Evolutionary conservation across 345 rosid species (phyloP), one percentile per base, ranked within the genome.

Genomic region (Erodium maritimum): DNA sequence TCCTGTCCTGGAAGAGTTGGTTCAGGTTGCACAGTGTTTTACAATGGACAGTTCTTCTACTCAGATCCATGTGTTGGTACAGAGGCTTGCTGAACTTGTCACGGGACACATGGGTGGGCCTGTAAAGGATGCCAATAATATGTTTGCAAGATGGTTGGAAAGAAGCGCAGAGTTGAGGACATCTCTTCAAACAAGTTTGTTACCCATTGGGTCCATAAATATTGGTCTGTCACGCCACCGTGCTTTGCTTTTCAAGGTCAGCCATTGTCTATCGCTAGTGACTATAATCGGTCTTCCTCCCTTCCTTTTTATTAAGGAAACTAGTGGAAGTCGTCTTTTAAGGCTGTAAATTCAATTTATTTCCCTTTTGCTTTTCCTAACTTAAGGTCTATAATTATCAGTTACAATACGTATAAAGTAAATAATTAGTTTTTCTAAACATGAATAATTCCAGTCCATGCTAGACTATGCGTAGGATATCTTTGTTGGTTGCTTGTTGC

Each of bases 21-120:
- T 82, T 64, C 96, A 94, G 66, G 63, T 94, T 67, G 86, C 86
- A 5, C 93, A 90, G 0, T 94, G 97, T 67, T 72, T 94, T 64
- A 73, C 79, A 24, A 57, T 87, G 76, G 95, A 82, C 71, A 84
- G 81, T 73, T 81, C 93, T 60, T 68, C 82, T 37, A 70, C 86
- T 7, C 75, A 82, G 74, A 81, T 89, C 66, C 71, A 70, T 65
- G 52, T 75, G 61, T 61, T 90, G 72, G 99, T 87, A 42, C 91
- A 85, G 71, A 75, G 75, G 71, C 79, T 94, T 61, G 95, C 99
- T 57, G 99, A 94, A 64, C 82, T 87, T 75, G 97, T 94, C 42
- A 85, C 90, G n/a, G 88, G 65, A 58, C 95, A 94, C 71, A 87
- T 94, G 97, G 99, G 97, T 67, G 99, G 97, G 23, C 80, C 95